Evolutionary conservation across 2,329 filamentous ascomycete genomes (phyloP).

Genomic region (Xylariaceae sp.): DNA sequence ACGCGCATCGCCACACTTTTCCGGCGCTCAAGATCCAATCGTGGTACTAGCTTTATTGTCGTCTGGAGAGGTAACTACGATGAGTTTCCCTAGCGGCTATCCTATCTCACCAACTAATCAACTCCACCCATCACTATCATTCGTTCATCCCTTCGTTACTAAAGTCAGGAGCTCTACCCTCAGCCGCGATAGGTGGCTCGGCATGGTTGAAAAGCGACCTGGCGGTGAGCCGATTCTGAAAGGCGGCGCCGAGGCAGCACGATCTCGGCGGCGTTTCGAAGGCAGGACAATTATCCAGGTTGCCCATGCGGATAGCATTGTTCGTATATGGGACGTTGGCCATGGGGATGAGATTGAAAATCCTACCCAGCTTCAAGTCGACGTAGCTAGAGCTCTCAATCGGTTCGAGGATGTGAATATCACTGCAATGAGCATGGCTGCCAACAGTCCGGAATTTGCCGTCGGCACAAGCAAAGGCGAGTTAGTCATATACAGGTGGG

Average conservation of each 20-base stretch:
- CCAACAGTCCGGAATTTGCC: conserved; percentile 78
- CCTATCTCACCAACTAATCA: conserved; percentile 91
- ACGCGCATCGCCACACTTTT: conserved; percentile 77
- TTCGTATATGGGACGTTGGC: conserved; percentile 90
- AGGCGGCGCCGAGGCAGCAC: conserved; percentile 70
- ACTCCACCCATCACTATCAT: conserved; percentile 78
- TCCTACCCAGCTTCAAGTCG: conserved; percentile 72
- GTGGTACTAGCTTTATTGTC: conserved; percentile 74
- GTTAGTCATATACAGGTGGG: conserved; percentile 82
- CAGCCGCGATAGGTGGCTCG: conserved; percentile 78
- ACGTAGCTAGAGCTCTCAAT: conserved; percentile 76
- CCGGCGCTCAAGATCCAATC: conserved; percentile 84
- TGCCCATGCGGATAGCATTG: conserved; percentile 83
- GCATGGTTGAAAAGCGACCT: conserved; percentile 78
- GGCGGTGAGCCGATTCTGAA: conserved; percentile 73
- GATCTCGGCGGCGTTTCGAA: conserved; percentile 72
- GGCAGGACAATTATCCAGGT: conserved; percentile 79
- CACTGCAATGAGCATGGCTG: conserved; percentile 72
- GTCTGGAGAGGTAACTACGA: conserved; percentile 82
- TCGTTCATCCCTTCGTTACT: conserved; percentile 85
- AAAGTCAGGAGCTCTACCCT: conserved; percentile 68
- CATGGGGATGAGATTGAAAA: conserved; percentile 95
- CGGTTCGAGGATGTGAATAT: conserved; percentile 75
- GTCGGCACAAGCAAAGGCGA: conserved; percentile 82
- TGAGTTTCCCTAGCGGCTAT: conserved; percentile 89